A percentile compares a stretch with the other conserved stretches of the same genome.
These are phyloP conservation scores for Globisporangium irregulare DNA, from an alignment of 352 stramenopile genomes.

Conservation along the genomic window DNA sequence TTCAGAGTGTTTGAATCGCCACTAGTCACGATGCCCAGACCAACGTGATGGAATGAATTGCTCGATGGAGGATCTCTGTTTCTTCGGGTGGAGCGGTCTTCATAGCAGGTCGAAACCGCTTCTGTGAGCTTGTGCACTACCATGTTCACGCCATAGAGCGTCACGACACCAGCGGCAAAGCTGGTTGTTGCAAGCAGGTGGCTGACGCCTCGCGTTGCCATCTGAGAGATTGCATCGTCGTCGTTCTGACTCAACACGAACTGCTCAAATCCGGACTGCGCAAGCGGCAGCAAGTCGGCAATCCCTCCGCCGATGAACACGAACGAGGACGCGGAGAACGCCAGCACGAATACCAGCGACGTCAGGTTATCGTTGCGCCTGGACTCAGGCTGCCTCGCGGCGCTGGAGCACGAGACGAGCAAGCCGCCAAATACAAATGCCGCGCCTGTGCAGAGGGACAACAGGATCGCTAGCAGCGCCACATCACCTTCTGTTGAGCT, in stretches of 20 bases:
- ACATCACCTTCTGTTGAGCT: neutral
- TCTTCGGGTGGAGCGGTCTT: neutral
- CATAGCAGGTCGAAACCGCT: neutral
- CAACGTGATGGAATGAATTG: neutral
- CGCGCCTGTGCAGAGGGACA: neutral
- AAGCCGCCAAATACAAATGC: neutral
- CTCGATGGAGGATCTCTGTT: neutral
- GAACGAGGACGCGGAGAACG: neutral
- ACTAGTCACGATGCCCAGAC: neutral
- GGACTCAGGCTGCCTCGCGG: neutral
- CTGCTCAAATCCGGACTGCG: conserved; percentile 6
- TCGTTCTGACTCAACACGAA: neutral
- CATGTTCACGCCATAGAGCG: neutral
- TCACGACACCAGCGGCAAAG: neutral
- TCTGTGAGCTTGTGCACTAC: neutral
- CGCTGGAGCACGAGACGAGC: neutral
- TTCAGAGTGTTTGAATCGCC: neutral
- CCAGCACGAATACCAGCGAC: neutral
- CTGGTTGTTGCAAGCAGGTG: neutral
- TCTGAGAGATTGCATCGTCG: neutral
- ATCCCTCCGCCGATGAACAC: neutral
- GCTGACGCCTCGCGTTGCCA: neutral
- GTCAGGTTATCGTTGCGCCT: neutral
- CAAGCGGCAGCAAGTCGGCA: neutral
- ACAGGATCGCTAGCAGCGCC: neutral